phyloP scores from a whole-genome alignment of 768 basidiomycete genomes.

The Tylopilus plumbeoviolaceoides region DNA sequence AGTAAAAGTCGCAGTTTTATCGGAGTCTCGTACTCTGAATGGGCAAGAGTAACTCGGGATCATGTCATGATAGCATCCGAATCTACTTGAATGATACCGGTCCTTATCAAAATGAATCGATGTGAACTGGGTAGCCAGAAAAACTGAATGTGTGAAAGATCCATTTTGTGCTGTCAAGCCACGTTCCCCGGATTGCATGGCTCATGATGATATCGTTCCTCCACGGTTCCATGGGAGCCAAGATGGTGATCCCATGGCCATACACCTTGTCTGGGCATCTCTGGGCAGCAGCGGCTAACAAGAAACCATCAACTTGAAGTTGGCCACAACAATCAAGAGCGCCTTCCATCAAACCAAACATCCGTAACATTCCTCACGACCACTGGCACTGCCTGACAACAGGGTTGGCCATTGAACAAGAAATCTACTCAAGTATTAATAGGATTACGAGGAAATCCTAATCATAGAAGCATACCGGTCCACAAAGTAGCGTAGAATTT shows the following conservation, averaged over 20 bases:
- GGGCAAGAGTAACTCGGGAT: not conserved
- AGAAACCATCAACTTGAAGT: not conserved
- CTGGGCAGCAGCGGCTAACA: not conserved
- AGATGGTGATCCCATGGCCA: not conserved
- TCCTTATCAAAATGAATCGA: not conserved
- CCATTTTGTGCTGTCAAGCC: not conserved
- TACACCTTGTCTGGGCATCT: not conserved
- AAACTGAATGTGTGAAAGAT: not conserved
- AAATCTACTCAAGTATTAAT: conserved; percentile 47
- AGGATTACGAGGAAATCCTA: conserved; percentile 18
- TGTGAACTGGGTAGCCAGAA: not conserved
- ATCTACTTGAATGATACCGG: not conserved
- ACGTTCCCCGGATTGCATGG: not conserved
- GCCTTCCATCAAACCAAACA: conserved; percentile 54
- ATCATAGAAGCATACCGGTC: conserved; percentile 74
- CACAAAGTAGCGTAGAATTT: conserved; percentile 72
- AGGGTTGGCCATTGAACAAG: conserved; percentile 86
- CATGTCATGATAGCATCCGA: not conserved
- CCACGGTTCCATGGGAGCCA: not conserved
- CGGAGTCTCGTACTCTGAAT: not conserved
- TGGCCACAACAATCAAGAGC: not conserved
- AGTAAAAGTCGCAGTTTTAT: conserved; percentile 26
- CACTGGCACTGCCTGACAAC: conserved; percentile 34
- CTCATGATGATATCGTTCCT: not conserved
- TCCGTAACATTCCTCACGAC: conserved; percentile 51